A percentile compares a stretch with the other conserved stretches of the same genome.
Evolutionary conservation across 1,284 basidiomycete species (phyloP).

Genomic region (Ustilago sp.): DNA sequence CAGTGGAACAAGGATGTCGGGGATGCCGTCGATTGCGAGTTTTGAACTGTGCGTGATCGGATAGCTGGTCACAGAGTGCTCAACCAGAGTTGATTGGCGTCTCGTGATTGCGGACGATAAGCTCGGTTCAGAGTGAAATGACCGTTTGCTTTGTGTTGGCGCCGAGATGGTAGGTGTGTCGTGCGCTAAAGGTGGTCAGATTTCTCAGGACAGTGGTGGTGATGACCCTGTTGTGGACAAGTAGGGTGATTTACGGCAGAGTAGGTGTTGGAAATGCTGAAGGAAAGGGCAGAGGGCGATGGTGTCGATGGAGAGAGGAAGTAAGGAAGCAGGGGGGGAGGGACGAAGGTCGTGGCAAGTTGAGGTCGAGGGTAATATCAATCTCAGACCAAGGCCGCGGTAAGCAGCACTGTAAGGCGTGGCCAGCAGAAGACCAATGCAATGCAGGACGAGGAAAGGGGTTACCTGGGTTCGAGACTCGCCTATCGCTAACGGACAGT

Average conservation of each 20-base stretch:
- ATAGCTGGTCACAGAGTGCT: not conserved
- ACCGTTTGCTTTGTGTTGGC: too few relatives aligned
- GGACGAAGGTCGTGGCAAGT: not conserved
- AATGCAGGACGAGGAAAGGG: slow-evolving; percentile 12
- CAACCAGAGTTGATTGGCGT: not conserved
- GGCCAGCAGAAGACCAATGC: slow-evolving; percentile 4
- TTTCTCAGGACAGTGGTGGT: not conserved
- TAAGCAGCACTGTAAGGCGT: not conserved
- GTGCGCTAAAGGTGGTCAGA: not conserved
- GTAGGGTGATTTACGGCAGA: not conserved
- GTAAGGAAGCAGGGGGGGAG: not conserved
- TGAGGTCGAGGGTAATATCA: slow-evolving; percentile 14
- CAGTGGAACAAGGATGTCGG: not conserved
- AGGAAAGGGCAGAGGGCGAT: not conserved
- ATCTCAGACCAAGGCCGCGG: not conserved
- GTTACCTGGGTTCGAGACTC: not conserved
- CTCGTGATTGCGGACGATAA: too few relatives aligned
- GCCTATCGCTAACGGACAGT: slow-evolving; percentile 4
- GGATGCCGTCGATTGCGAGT: not conserved
- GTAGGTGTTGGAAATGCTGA: not conserved
- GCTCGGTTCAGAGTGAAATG: too few relatives aligned
- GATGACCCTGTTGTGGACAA: not conserved
- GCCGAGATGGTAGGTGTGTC: too few relatives aligned
- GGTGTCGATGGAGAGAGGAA: slow-evolving; percentile 4
- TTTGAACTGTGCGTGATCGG: not conserved